phyloP scores from a whole-genome alignment of 371 early-diverging fungal species.

The Apophysomyces ossiformis region DNA sequence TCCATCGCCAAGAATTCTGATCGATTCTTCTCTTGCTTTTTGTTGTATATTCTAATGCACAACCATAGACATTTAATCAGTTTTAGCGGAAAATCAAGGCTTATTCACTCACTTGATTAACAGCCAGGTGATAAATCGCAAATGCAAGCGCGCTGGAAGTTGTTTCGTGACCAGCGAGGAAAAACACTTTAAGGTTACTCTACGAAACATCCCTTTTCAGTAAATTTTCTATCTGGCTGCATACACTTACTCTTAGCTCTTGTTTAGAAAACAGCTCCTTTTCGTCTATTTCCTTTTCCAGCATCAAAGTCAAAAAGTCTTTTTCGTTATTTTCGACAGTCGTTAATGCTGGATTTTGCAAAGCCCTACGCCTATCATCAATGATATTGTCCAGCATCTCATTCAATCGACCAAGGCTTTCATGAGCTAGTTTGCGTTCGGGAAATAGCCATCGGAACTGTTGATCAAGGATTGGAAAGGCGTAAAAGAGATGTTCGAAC shows the following conservation, averaged over 20 bases:
- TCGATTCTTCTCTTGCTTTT: slow-evolving; percentile 52
- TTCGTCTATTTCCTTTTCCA: slow-evolving; percentile 32
- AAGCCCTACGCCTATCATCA: slow-evolving; percentile 29
- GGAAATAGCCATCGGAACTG: not conserved
- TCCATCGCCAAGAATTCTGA: slow-evolving; percentile 54
- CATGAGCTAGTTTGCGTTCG: not conserved
- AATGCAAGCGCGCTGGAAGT: slow-evolving; percentile 36
- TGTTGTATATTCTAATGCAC: slow-evolving; percentile 50
- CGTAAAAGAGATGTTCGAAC: slow-evolving; percentile 11
- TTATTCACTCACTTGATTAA: slow-evolving; percentile 31
- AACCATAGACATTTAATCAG: not conserved
- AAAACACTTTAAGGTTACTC: slow-evolving; percentile 51
- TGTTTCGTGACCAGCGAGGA: slow-evolving; percentile 22
- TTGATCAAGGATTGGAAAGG: not conserved
- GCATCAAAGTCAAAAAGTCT: slow-evolving; percentile 53
- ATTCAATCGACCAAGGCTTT: slow-evolving; percentile 31
- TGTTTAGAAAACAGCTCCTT: slow-evolving; percentile 19
- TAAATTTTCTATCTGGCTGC: not conserved
- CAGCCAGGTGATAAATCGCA: slow-evolving; percentile 41
- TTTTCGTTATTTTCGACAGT: slow-evolving; percentile 38
- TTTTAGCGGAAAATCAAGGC: not conserved
- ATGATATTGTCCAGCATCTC: slow-evolving; percentile 43
- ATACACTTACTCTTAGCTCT: slow-evolving; percentile 22
- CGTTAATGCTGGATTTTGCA: slow-evolving; percentile 21
- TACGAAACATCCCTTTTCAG: slow-evolving; percentile 17